phyloP scores from a whole-genome alignment of 2,329 filamentous ascomycete genomes.

The Aspergillus neoniger region DNA sequence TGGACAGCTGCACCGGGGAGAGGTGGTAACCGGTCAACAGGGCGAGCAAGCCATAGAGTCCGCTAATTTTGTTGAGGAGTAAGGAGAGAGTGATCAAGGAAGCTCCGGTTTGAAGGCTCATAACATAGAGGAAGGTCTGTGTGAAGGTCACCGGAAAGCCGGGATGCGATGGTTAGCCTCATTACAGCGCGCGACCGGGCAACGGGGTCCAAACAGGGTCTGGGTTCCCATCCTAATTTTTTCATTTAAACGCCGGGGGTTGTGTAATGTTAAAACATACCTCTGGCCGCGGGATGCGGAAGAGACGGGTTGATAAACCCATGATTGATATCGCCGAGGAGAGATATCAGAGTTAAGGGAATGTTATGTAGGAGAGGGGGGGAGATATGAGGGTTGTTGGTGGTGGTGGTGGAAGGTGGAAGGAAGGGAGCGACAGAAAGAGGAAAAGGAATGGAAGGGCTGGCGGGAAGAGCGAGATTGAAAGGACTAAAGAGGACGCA shows the following conservation, averaged over 20 bases:
- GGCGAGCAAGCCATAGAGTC: constrained; percentile 85
- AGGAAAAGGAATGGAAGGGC: constrained; percentile 19
- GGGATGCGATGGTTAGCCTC: constrained; percentile 15
- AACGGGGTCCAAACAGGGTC: constrained; percentile 4
- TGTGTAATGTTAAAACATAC: constrained; percentile 30
- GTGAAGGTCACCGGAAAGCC: constrained; percentile 11
- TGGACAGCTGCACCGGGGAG: constrained; percentile 79
- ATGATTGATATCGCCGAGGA: constrained; percentile 30
- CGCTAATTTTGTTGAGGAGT: constrained; percentile 89
- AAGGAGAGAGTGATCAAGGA: constrained; percentile 81
- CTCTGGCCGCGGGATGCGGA: constrained; percentile 54
- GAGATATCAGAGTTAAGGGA: constrained; percentile 16
- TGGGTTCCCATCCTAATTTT: neutral
- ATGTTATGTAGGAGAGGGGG: neutral
- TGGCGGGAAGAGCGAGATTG: constrained; percentile 11
- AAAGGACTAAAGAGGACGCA: constrained; percentile 10
- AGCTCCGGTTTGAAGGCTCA: constrained; percentile 82
- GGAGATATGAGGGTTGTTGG: neutral
- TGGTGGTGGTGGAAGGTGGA: constrained; percentile 1
- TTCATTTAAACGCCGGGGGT: neutral
- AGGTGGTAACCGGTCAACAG: constrained; percentile 84
- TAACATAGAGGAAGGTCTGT: constrained; percentile 80
- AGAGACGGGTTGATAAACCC: constrained; percentile 44
- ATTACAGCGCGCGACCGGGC: constrained; percentile 15
- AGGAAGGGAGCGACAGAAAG: constrained; percentile 9